Conservation (phyloP, 352 stramenopile species). For the Pythium insidiosum region DNA sequence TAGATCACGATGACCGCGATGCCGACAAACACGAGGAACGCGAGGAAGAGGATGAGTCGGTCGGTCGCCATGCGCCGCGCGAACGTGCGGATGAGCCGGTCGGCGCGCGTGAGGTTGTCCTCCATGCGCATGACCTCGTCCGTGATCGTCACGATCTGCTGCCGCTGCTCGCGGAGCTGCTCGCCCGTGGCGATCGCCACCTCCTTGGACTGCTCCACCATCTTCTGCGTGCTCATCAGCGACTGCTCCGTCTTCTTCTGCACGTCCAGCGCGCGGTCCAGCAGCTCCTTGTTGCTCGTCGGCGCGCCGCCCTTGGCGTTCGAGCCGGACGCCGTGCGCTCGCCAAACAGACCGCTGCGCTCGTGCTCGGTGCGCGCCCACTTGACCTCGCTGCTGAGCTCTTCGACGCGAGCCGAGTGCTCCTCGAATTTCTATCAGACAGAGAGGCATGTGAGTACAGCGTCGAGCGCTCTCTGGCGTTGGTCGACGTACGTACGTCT, state of each 20-base stretch:
- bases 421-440: conserved; percentile 73
- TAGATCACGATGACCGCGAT: conserved; percentile 82
- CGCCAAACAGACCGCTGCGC: conserved; percentile 66
- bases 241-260: conserved; percentile 82
- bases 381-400: conserved; percentile 71
- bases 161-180: conserved; percentile 64
- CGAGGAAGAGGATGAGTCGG: conserved; percentile 71
- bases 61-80: conserved; percentile 77
- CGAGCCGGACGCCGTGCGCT: conserved; percentile 27
- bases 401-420: conserved; percentile 66
- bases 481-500: conserved; percentile 57
- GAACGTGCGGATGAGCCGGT: conserved; percentile 78
- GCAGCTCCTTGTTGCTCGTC: conserved; percentile 64
- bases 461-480: too few relatives aligned
- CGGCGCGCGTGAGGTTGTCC: conserved; percentile 63
- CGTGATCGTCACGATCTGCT: conserved; percentile 85
- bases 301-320: conserved; percentile 14
- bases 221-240: conserved; percentile 78
- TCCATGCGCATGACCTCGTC: conserved; percentile 86
- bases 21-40: conserved; percentile 70
- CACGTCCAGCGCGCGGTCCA: conserved; percentile 68
- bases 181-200: conserved; percentile 73
- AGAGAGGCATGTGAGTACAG: too few relatives aligned
- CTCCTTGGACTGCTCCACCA: conserved; percentile 82
- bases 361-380: conserved; percentile 78